Evolutionary conservation across 2,329 filamentous ascomycete species (phyloP).

Genomic region (Fusarium beomiforme): DNA sequence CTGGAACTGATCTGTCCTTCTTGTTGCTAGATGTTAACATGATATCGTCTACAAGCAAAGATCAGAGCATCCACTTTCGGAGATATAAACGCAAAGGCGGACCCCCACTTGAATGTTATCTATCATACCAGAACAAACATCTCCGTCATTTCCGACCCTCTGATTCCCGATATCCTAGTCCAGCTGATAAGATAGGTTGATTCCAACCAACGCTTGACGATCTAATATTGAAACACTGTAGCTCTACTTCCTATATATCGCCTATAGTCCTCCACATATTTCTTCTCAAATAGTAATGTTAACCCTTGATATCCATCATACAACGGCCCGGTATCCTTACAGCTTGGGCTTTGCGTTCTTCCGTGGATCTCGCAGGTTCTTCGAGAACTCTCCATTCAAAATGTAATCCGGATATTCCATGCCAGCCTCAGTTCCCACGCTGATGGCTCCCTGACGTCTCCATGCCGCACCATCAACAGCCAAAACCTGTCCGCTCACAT

Average conservation of each 20-base stretch:
- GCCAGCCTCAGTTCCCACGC: conserved; percentile 57
- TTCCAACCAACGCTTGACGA: neutral
- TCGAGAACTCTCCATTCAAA: conserved; percentile 48
- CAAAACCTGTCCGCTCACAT: conserved; percentile 83
- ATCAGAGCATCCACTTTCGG: conserved; percentile 22
- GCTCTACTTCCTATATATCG: neutral
- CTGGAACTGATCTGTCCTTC: neutral
- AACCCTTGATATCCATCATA: neutral
- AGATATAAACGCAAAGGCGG: conserved; percentile 18
- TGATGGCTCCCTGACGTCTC: conserved; percentile 59
- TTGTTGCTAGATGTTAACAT: neutral
- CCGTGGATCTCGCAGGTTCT: conserved; percentile 47
- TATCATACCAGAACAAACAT: conserved; percentile 23
- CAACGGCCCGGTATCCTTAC: conserved; percentile 30
- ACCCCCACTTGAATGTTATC: conserved; percentile 8
- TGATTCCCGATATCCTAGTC: neutral
- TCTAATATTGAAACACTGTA: neutral
- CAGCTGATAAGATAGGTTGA: conserved; percentile 10
- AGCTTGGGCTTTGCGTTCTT: conserved; percentile 54
- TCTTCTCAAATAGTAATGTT: neutral
- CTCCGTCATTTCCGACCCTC: conserved; percentile 28
- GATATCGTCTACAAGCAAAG: neutral
- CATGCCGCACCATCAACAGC: conserved; percentile 75
- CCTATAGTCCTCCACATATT: neutral
- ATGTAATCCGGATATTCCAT: conserved; percentile 65